Evolutionary conservation across 2,329 filamentous ascomycete genomes (phyloP).

Genomic region (Cryphonectria japonica): DNA sequence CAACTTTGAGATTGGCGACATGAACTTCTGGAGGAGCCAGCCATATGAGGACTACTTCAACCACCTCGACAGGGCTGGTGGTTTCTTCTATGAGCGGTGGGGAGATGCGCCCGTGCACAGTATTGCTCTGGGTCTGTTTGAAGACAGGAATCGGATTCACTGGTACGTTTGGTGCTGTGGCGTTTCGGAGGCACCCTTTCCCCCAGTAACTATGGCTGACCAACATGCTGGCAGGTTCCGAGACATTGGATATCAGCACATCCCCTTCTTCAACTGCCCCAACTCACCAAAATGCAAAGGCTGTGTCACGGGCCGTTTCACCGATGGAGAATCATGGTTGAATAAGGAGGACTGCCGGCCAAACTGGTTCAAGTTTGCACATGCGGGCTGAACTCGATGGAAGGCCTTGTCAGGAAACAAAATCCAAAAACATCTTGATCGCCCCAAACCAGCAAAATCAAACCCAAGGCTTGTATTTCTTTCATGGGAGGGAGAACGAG

Average conservation of each 20-base stretch:
- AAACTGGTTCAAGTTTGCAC: conserved; percentile 95
- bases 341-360: conserved; percentile 91
- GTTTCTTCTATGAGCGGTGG: conserved; percentile 99
- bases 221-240: conserved; percentile 75
- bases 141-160: conserved; percentile 87
- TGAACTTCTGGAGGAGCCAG: conserved; percentile 90
- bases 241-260: conserved; percentile 97
- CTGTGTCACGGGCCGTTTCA: conserved; percentile 85
- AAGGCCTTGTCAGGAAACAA: conserved; percentile 15
- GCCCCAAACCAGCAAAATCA: not conserved
- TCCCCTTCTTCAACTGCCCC: conserved; percentile 98
- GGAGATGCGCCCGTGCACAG: conserved; percentile 97
- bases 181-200: not conserved
- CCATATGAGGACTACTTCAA: conserved; percentile 95
- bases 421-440: conserved; percentile 20
- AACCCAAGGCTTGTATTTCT: conserved; percentile 19
- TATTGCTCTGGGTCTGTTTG: conserved; percentile 89
- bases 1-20: conserved; percentile 95
- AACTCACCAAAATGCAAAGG: conserved; percentile 93
- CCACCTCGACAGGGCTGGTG: conserved; percentile 88
- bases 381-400: conserved; percentile 64
- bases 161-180: conserved; percentile 67
- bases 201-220: not conserved
- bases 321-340: conserved; percentile 83
- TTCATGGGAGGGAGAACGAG: conserved; percentile 12